Evolutionary conservation across 2,329 filamentous ascomycete genomes (phyloP), one percentile per base, ranked within the genome.

Genomic region (Madurella mycetomatis): DNA sequence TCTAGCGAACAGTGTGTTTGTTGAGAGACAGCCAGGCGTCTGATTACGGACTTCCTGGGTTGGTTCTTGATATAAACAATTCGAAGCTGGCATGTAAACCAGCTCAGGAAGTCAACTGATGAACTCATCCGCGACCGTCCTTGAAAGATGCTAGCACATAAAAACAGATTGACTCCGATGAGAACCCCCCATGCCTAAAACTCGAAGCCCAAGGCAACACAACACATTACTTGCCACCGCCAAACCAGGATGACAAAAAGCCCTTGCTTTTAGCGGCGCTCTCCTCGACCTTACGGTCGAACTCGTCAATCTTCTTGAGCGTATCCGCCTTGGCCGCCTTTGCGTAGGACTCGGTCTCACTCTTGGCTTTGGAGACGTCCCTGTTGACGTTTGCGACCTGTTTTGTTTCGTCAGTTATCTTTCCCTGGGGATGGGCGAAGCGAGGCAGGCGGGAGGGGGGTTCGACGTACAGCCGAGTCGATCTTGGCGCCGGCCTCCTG

Each of bases 211-310:
- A 19, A 32, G 11, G 11, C 5, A 34, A 31, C 19, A 37, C 30
- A 9, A 40, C 43, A 37, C 9, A 37, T 63, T 69, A 74, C 68
- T 81, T 82, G 59, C 81, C 80, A 53, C 90, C 80, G 54, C 90
- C 86, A 66, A 96, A 95, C 92, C 91, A 96, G 69, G 87, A 82
- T 41, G 87, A 88, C 65, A 95, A 72, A 60, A 87, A 87, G 65
- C 84, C 83, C 84, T 96, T 96, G 43, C 90, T 88, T 77, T 96
- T 87, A 49, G 84, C 73, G 4, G 90, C 84, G 61, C 85, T 84
- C 61, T 88, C 77, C 76, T 92, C 88, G 49, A 96, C 86, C 62
- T 84, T 91, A 65, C 84, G 82, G 74, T 96, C 92, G 65, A 92
- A 86, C 70, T 87, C 83, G 72, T 96, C 87, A 49, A 94, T 83